Conservation (phyloP, 116 monocot species). For the Phalaenopsis hybrid region DNA sequence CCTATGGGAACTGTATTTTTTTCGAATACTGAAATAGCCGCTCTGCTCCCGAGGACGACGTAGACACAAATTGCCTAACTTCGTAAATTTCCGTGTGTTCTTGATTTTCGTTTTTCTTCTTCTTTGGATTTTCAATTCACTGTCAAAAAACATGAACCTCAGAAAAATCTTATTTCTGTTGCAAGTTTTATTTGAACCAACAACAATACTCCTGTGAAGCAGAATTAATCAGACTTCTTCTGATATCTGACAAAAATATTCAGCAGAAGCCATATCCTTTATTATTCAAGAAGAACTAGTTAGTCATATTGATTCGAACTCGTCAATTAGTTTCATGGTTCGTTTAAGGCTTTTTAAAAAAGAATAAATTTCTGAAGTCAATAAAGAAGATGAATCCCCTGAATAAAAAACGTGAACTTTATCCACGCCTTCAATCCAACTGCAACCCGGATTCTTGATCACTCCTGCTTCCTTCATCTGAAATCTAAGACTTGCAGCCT, state of each 20-base stretch:
- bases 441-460: constrained; percentile 46
- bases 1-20: no score
- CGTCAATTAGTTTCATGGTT: constrained; percentile 25
- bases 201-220: not conserved
- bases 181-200: not conserved
- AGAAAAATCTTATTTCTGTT: not conserved
- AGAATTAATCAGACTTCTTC: not conserved
- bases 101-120: no score
- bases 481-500: constrained; percentile 21
- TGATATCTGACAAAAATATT: not conserved
- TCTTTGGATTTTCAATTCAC: not conserved
- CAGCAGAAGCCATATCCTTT: not conserved
- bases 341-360: constrained; percentile 19
- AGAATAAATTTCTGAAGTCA: constrained; percentile 14
- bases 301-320: constrained; percentile 1
- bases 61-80: no score
- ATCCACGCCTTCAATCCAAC: constrained; percentile 40
- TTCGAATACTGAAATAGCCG: no score
- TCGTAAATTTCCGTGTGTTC: no score
- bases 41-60: no score
- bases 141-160: not conserved
- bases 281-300: not conserved
- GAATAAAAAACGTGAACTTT: constrained; percentile 37
- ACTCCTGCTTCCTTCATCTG: constrained; percentile 32
- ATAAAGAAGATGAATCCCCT: constrained; percentile 24